These are phyloP conservation scores for Pseudocercospora ulei DNA, from an alignment of 2,329 filamentous ascomycete genomes.

Conservation along the genomic window DNA sequence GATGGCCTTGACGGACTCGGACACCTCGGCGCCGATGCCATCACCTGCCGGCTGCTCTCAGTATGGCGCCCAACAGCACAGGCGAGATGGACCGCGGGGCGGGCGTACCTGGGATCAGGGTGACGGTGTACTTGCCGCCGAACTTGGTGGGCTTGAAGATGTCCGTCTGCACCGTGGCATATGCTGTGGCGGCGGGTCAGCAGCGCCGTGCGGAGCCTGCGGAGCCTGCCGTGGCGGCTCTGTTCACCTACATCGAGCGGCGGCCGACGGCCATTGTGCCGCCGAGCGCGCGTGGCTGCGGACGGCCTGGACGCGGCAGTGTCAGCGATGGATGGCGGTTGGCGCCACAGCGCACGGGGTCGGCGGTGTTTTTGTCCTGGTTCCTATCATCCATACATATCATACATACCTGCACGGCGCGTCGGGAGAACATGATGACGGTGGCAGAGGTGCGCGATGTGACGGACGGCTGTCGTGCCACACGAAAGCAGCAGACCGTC, in stretches of 20 bases:
- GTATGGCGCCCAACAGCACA: too few species aligned
- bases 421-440: slow-evolving; percentile 25
- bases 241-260: slow-evolving; percentile 46
- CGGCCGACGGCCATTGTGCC: slow-evolving; percentile 42
- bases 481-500: slow-evolving; percentile 12
- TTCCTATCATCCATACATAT: too few species aligned
- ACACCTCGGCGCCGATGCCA: slow-evolving; percentile 95
- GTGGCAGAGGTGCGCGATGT: slow-evolving; percentile 3
- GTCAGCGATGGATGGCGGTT: too few species aligned
- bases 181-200: slow-evolving; percentile 37
- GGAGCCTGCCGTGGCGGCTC: slow-evolving; percentile 5
- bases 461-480: slow-evolving; percentile 6
- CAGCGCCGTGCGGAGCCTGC: slow-evolving; percentile 17
- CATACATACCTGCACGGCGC: slow-evolving; percentile 22
- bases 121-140: slow-evolving; percentile 98
- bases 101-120: slow-evolving; percentile 74
- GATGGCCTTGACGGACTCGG: slow-evolving; percentile 95
- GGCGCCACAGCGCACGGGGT: too few species aligned
- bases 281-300: slow-evolving; percentile 45
- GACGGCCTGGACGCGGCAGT: slow-evolving; percentile 40
- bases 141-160: slow-evolving; percentile 99
- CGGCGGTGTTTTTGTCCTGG: too few species aligned
- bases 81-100: too few species aligned
- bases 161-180: slow-evolving; percentile 81
- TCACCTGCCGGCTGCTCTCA: slow-evolving; percentile 49